Base-by-base conservation (phyloP, 495 filamentous ascomycete genomes). In the Hypoxylon subgilvum region DNA sequence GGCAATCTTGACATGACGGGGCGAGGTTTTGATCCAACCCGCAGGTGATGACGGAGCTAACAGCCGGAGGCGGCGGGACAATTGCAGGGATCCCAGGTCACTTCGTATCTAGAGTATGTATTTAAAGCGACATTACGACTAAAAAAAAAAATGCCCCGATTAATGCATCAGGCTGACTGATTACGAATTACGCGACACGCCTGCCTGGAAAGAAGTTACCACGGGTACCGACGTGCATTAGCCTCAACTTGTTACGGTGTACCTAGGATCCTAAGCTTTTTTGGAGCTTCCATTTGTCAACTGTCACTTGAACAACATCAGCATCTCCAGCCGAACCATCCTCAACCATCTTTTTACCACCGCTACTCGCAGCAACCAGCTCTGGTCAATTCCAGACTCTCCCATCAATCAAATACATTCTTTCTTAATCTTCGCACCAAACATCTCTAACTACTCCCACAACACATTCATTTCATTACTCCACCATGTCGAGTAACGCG, bases 401-500 rank as follows among this genome's bases (percentile, higher is more conserved):
- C 19, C 21, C 41, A 30, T 36, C 23, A 14, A 28, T 4, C 31
- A 45, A 45, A 38, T 34, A 9, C 17, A 23, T 22, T 19, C 22
- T 34, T 21, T 14, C 13, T 31, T 27, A 48, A 42, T 13, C 5
- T 19, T 19, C 2, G 8, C 10, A 9, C 21, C 32, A 0, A 36
- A 2, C 7, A 32, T 14, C 19, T 32, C 12, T 30, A 57, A 21
- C 30, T 38, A 23, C 31, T 13, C 25, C 17, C 49, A 17, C 6
- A 40, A n/a, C 18, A 42, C 23, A 44, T 47, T 10, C 27, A 52
- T 18, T 52, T 12, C 44, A 42, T 14, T 38, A 13, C 7, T 47
- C 39, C 32, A 42, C 21, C 66, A 95, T 95, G 91, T 90, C 91
- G 50, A 92, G 90, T 52, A 81, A 89, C 68, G 90, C 93, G 82